Evolutionary conservation across 345 rosid genomes (phyloP), one percentile per base, ranked within the genome.

Genomic region (Rhodamnia rubescens): DNA sequence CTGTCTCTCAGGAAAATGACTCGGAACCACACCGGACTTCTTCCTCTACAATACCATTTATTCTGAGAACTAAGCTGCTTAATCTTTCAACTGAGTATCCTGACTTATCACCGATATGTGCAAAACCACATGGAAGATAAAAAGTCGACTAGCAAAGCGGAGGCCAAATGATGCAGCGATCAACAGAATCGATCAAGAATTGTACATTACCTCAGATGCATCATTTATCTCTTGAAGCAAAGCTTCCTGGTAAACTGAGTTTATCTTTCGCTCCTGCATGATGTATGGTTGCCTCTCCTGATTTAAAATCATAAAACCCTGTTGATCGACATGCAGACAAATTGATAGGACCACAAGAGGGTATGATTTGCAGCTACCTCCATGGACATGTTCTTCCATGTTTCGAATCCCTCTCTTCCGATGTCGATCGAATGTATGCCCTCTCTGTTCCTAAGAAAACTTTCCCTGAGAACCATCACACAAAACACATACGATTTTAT

Each of bases 311-410:
- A 69, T 2, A 4, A 4, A 69, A 36, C 80, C 47, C 80, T 18
- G 80, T 36, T 36, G 47, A 36, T 36, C 0, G 14, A 36, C 42
- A 69, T 1, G 7, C 47, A 0, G 13, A 36, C 26, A 11, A 2
- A 69, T 18, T 36, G 47, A 75, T 24, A 85, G 86, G 51, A 55
- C 83, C 82, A 57, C 53, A 8, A 1, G 12, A 55, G 42, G 56
- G 27, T 59, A 84, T 74, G 81, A 36, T 22, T 32, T 36, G 47
- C 7, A 8, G 80, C 81, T 90, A 96, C 99, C 98, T 92, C 87
- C 20, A 69, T 14, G 12, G 93, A 86, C 98, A 95, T 93, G 59
- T 84, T 91, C 91, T 92, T 93, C 98, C 99, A 96, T 36, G 59
- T 85, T 57, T 90, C 89, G 59, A 95, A 94, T 84, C 94, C 96